Conservation (phyloP, 208 protist species). For the Herpetomonas samuelpessoai region DNA sequence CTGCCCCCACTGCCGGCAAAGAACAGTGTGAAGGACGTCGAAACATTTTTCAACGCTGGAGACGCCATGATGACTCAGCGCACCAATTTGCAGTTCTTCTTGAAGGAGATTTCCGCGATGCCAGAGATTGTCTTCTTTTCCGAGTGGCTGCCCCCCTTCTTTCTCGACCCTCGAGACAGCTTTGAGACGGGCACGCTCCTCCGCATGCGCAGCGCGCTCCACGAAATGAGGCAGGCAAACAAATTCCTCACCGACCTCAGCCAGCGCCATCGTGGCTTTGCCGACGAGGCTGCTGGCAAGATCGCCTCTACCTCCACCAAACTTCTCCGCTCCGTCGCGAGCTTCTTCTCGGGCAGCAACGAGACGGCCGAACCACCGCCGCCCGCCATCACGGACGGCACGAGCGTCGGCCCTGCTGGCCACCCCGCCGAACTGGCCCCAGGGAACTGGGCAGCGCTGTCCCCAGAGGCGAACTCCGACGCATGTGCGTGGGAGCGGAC, state of each 20-base stretch:
- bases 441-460: constrained; percentile 29
- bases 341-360: constrained; percentile 31
- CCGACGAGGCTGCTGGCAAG: constrained; percentile 38
- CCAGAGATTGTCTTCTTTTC: constrained; percentile 81
- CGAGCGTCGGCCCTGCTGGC: neutral
- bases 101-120: constrained; percentile 61
- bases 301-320: constrained; percentile 59
- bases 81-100: constrained; percentile 60
- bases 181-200: constrained; percentile 59
- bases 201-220: constrained; percentile 35
- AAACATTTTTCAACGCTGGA: constrained; percentile 59
- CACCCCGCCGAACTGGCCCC: neutral
- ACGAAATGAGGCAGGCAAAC: constrained; percentile 40
- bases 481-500: constrained; percentile 40
- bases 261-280: constrained; percentile 47
- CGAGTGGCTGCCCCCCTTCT: constrained; percentile 66
- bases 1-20: constrained; percentile 80
- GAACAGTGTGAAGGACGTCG: constrained; percentile 53
- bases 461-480: constrained; percentile 18
- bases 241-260: constrained; percentile 46
- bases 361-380: constrained; percentile 5
- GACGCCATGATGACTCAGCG: constrained; percentile 58
- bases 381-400: neutral
- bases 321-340: constrained; percentile 54
- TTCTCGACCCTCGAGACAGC: constrained; percentile 66